A percentile compares a stretch with the other conserved stretches of the same genome.
Conservation (phyloP, 208 protist genomes). For the Histomonas meleagridis region DNA sequence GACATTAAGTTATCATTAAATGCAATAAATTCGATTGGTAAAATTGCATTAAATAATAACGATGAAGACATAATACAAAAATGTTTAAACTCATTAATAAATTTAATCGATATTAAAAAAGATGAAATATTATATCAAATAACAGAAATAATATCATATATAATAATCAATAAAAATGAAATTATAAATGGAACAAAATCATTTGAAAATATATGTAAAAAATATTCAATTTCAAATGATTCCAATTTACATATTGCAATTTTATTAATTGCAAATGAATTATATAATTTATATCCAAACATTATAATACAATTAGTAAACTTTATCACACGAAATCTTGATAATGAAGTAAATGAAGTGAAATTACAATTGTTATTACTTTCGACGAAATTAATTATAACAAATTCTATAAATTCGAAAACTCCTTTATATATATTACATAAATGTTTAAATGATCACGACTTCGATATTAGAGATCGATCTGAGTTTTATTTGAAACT, state of each 20-base stretch:
- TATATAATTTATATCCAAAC: background rate
- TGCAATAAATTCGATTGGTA: background rate
- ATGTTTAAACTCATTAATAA: background rate
- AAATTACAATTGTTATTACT: background rate
- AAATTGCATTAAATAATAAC: background rate
- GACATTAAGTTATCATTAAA: background rate
- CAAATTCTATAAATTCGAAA: background rate
- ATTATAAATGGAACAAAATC: background rate
- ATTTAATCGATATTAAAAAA: background rate
- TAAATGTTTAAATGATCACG: background rate
- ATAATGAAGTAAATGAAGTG: background rate
- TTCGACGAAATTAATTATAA: background rate
- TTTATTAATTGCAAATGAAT: background rate
- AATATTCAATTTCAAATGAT: background rate
- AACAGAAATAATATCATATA: background rate
- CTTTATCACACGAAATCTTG: background rate
- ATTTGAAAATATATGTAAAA: background rate
- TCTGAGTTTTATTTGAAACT: background rate
- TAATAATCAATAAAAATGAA: background rate
- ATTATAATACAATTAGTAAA: background rate
- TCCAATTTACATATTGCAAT: background rate
- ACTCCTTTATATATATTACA: background rate
- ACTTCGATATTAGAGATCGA: background rate
- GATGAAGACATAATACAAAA: background rate
- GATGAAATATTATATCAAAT: background rate